Conservation (phyloP, 768 basidiomycete genomes). For the Lactarius vividus region DNA sequence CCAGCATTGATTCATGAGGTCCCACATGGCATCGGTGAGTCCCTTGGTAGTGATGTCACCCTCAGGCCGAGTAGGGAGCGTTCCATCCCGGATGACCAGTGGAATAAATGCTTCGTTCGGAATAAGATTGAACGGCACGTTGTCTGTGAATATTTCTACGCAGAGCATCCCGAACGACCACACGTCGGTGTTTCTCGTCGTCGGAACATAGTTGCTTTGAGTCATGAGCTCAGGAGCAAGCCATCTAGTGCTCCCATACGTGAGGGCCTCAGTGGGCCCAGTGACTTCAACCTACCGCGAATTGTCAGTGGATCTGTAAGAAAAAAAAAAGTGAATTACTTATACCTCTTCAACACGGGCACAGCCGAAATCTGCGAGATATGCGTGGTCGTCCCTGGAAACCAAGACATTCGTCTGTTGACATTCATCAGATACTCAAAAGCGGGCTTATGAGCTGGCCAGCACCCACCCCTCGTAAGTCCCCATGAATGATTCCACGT, state of each 20-base stretch:
- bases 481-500: constrained; percentile 20
- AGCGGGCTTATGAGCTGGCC: neutral
- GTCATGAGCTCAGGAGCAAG: constrained; percentile 24
- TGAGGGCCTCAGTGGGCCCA: constrained; percentile 4
- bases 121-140: constrained; percentile 39
- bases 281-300: neutral
- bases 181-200: constrained; percentile 41
- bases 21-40: constrained; percentile 43
- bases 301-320: neutral
- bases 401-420: constrained; percentile 19
- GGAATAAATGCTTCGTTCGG: constrained; percentile 38
- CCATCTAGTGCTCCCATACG: constrained; percentile 17
- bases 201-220: constrained; percentile 5
- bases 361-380: constrained; percentile 15
- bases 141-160: constrained; percentile 45
- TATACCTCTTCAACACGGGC: constrained; percentile 24
- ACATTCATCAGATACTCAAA: neutral
- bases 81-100: constrained; percentile 37
- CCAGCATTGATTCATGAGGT: constrained; percentile 46
- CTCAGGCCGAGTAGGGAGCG: constrained; percentile 41
- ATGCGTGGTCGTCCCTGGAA: constrained; percentile 14
- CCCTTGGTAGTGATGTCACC: constrained; percentile 31
- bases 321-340: neutral
- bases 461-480: constrained; percentile 21
- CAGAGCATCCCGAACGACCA: constrained; percentile 52